phyloP scores from a whole-genome alignment of 495 filamentous ascomycete species.

The Corynascus novoguineensis region DNA sequence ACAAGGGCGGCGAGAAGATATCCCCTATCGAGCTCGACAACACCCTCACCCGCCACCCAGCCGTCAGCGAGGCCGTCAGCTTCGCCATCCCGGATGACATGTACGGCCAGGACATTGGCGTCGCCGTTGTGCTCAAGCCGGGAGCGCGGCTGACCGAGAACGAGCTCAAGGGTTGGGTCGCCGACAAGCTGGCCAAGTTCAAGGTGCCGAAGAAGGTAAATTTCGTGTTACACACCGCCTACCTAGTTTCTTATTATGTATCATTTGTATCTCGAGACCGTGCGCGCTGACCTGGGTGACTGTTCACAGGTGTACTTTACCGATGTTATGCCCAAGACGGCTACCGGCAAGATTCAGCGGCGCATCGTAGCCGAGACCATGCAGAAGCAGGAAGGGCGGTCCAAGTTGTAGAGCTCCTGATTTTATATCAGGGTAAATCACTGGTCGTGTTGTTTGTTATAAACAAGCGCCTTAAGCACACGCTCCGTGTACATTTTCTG shows the following conservation, averaged over 20 bases:
- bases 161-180: slow-evolving; percentile 62
- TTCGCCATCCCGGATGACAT: slow-evolving; percentile 71
- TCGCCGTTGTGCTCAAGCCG: slow-evolving; percentile 68
- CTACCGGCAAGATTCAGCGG: slow-evolving; percentile 83
- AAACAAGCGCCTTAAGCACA: too few relatives aligned
- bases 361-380: slow-evolving; percentile 75
- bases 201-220: slow-evolving; percentile 80
- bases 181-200: slow-evolving; percentile 64
- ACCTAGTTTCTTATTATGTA: neutral
- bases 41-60: slow-evolving; percentile 59
- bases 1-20: slow-evolving; percentile 80
- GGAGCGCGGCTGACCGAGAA: slow-evolving; percentile 47
- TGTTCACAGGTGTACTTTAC: slow-evolving; percentile 64
- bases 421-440: too few relatives aligned
- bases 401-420: slow-evolving; percentile 36
- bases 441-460: too few relatives aligned
- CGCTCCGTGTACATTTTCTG: too few relatives aligned
- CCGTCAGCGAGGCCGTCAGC: slow-evolving; percentile 69
- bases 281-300: neutral
- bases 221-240: neutral
- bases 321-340: slow-evolving; percentile 77
- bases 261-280: too few relatives aligned
- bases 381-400: slow-evolving; percentile 50
- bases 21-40: slow-evolving; percentile 82
- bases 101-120: slow-evolving; percentile 77